These are phyloP conservation scores for Penicillium taxi DNA, from an alignment of 495 filamentous ascomycete species.

Conservation along the genomic window DNA sequence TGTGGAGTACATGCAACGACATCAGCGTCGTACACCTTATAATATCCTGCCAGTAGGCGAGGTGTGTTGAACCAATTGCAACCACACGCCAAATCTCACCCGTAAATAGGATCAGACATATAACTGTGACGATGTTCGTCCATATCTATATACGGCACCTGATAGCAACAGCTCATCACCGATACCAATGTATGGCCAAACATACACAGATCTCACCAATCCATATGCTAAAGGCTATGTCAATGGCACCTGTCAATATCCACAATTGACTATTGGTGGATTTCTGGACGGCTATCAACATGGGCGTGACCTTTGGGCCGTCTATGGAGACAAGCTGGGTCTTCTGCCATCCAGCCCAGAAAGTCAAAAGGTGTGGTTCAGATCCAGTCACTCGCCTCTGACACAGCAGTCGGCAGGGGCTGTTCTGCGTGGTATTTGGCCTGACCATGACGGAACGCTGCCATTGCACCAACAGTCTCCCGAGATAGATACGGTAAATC, in stretches of 20 bases:
- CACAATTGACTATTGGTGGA: conserved; percentile 28
- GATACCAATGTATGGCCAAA: conserved; percentile 21
- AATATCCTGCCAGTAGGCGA: conserved; percentile 31
- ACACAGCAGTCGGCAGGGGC: conserved; percentile 26
- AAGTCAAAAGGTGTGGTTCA: conserved; percentile 17
- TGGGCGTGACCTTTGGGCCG: conserved; percentile 25
- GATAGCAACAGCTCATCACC: conserved; percentile 3
- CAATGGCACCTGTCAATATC: conserved; percentile 29
- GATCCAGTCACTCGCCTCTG: conserved; percentile 21
- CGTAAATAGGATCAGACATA: conserved; percentile 25
- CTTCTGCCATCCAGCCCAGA: conserved; percentile 13
- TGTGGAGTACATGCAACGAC: conserved; percentile 30
- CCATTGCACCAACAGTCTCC: conserved; percentile 26
- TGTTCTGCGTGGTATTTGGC: conserved; percentile 27
- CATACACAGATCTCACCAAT: conserved; percentile 25
- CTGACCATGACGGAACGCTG: conserved; percentile 16
- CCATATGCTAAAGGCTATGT: conserved; percentile 20
- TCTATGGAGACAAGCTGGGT: conserved; percentile 22
- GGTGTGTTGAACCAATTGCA: conserved; percentile 7
- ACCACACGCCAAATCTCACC: background rate
- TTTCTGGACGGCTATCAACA: conserved; percentile 28
- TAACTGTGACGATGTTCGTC: conserved; percentile 25
- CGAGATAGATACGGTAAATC: conserved; percentile 22
- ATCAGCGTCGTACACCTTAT: conserved; percentile 29
- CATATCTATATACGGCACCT: conserved; percentile 21